Base-by-base conservation (phyloP, 495 filamentous ascomycete species). In the Penicillium robsamsonii region DNA sequence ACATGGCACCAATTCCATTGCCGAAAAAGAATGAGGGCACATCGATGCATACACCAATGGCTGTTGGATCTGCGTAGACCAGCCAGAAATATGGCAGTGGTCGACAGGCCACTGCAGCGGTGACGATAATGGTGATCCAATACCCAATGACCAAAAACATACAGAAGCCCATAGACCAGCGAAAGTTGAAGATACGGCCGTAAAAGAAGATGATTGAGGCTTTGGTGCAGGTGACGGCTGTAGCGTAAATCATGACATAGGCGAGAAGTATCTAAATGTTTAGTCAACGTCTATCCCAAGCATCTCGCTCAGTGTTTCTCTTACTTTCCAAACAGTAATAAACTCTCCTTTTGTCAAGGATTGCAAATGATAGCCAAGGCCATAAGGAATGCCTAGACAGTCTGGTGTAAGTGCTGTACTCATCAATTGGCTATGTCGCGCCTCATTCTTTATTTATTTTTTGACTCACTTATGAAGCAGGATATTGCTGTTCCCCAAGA, bases 61-160 rank as follows among this genome's bases (percentile, higher is more conserved):
- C 27, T 13, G 46, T 49, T 29, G 46, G 46, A 33, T 49, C 27
- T 5, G 46, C 33, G 31, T 49, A 49, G n/a, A 15, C 4, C 0
- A 30, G 25, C 46, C 46, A 49, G n/a, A 49, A 49, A 33, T 49
- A 49, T 17, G 25, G 27, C 27, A 30, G 12, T 7, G 46, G 46
- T 13, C 27, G 46, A 15, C 46, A 49, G n/a, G 25, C 27, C 25
- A 49, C 10, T 11, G 27, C 46, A 17, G 22, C 46, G 4, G 46
- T 49, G 46, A 49, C 46, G 46, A 49, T 22, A 12, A 49, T 49
- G 15, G 27, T 22, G 27, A 49, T 9, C 27, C 46, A 49, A 6
- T 33, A 49, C 11, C 46, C 46, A 25, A 49, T 3, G 4, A 49
- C 46, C 31, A 57, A 15, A 9, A 52, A 43, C 41, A 43, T 43